Evolutionary conservation across 129 eudicot species (phyloP), one percentile per base, ranked within the genome.

Genomic region (Calendula officinalis): DNA sequence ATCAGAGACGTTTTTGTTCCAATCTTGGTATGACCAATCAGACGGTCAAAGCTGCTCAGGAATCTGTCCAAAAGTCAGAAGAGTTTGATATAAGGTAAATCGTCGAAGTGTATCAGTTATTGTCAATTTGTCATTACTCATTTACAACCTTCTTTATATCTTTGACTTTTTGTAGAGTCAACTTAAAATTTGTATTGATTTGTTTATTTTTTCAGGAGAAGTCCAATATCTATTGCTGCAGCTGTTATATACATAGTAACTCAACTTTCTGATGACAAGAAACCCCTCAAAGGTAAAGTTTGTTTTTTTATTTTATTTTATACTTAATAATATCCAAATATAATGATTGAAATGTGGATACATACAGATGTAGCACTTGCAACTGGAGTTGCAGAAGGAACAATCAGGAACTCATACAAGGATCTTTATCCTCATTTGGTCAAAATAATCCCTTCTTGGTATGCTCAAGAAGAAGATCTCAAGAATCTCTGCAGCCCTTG

Each of bases 11-110:
- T 30, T 91, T 91, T 72, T 91, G 98, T 81, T 91, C 96, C 32
- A 84, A 91, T 77, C 88, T 91, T 77, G 98, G 96, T 36, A 88
- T 91, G 95, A 83, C 78, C 27, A 81, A 85, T 62, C 84, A 91
- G 71, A 82, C 89, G 22, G 84, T 91, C 53, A 91, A 91, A 84
- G 96, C 95, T 72, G 98, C 89, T 50, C 96, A 91, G 67, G 98
- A 91, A 81, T 81, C 96, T 27, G 88, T 88, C 41, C 78, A 85
- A 44, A 91, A 83, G 67, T 78, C 87, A 0, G 88, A 82, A 67
- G 91, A 80, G 67, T 80, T 91, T 79, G 98, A 91, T 68, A 91
- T 88, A 60, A 88, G 98, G 96, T 91, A 80, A 35, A 33, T 60
- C 27, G 53, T 16, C 2, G 30, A 22, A 22, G 30, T 22, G 30